Evolutionary conservation across 1,284 basidiomycete species (phyloP), one percentile per base, ranked within the genome.

Genomic region (Entoloma clypeatum): DNA sequence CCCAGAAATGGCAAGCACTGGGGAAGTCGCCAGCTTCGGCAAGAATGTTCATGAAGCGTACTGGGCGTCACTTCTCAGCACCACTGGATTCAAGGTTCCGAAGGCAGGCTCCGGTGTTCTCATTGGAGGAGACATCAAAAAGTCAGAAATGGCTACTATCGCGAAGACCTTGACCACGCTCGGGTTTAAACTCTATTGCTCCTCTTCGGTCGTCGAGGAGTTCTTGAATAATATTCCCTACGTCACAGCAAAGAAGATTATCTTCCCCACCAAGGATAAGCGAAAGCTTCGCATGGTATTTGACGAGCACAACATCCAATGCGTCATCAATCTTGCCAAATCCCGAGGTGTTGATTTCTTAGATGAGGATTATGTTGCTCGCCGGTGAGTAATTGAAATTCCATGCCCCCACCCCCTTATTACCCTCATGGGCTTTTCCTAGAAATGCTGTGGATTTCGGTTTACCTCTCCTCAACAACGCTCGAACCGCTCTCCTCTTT

Each of bases 181-280:
- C 33, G 92, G 93, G 36, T 96, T 95, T 80, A 92, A 92, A 65
- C 75, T 96, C 30, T 94, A 88, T 70, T 93, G 90, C 65, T 86
- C 92, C 4, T 91, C 88, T 5, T 67, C 75, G 3, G 67, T 69
- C 16, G 86, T 99, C 13, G 94, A 97, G 61, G 72, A 82, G 41
- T 87, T 81, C 70, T 68, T 98, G 64, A 94, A 94, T 65, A 64
- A 69, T 40, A 74, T 93, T 45, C 86, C 86, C 1, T 90, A 92
- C 57, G 76, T 89, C 40, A 62, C 74, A 38, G 86, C 82, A 43
- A 90, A 93, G 71, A 81, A 86, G 45, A 98, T 99, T 58, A 82
- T 92, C 65, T 97, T 99, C 82, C 96, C 96, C 7, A 87, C 89
- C 46, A 88, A 91, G 59, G 96, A 99, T 70, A 99, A 99, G 75